phyloP scores from a whole-genome alignment of 768 basidiomycete genomes.

The Tylopilus subfusipes region DNA sequence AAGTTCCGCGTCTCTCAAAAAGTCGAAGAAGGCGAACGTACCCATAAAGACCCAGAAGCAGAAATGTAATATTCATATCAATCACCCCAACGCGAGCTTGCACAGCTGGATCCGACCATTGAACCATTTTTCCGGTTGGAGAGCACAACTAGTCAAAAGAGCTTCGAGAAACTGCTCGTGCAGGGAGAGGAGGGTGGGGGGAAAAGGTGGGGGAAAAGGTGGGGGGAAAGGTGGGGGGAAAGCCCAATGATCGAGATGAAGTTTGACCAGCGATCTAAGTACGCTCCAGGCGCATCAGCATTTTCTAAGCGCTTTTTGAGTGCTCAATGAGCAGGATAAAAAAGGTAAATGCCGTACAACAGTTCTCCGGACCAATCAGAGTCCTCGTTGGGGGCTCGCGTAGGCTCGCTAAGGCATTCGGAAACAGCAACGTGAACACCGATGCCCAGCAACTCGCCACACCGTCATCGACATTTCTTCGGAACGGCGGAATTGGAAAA shows the following conservation, averaged over 20 bases:
- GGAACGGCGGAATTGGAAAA: neutral
- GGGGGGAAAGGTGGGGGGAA: neutral
- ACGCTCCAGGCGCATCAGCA: no score
- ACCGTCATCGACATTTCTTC: neutral
- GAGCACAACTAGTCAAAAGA: neutral
- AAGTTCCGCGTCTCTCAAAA: neutral
- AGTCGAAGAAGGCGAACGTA: conserved; percentile 1
- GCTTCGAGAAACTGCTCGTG: neutral
- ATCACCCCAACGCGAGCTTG: neutral
- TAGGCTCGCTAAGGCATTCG: no score
- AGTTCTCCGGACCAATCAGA: no score
- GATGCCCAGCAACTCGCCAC: neutral
- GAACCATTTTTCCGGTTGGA: conserved; percentile 14
- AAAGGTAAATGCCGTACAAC: no score
- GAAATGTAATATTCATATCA: conserved; percentile 8
- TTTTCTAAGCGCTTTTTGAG: no score
- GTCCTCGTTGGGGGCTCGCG: no score
- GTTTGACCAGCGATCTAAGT: neutral
- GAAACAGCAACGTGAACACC: no score
- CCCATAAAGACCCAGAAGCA: conserved; percentile 25
- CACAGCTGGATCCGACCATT: conserved; percentile 15
- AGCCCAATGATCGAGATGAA: neutral
- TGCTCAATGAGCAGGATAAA: no score
- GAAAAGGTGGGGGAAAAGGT: neutral
- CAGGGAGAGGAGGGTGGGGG: neutral